Conservation (phyloP, 2,329 filamentous ascomycete genomes). For the Ophiognomonia clavigignenti-juglandacearum region DNA sequence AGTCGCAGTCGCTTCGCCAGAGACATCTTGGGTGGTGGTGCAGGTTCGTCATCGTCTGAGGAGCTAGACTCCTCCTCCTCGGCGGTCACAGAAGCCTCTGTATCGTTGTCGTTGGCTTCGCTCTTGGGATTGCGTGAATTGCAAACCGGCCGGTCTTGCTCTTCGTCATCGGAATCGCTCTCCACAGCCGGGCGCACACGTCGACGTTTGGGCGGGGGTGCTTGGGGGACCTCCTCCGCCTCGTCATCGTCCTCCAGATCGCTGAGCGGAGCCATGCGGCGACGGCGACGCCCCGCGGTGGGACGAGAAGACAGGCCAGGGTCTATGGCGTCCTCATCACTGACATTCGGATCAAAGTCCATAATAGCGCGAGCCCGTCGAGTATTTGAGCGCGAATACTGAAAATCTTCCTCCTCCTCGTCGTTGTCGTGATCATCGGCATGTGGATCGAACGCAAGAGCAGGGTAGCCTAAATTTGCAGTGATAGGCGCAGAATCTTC, state of each 20-base stretch:
- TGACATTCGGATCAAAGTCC: too few species aligned
- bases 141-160: neutral
- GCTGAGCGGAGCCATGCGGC: too few species aligned
- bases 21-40: conserved; percentile 8
- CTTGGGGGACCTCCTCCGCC: too few species aligned
- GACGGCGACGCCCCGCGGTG: too few species aligned
- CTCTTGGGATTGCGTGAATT: neutral
- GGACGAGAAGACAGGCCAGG: too few species aligned
- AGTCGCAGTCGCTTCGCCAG: conserved; percentile 9
- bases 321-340: too few species aligned
- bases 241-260: too few species aligned
- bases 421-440: neutral
- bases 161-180: conserved; percentile 10
- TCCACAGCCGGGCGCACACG: neutral
- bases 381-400: neutral
- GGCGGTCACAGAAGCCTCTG: neutral
- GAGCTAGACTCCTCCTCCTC: conserved; percentile 2
- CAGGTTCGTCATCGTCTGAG: conserved; percentile 5
- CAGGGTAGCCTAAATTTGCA: too few species aligned
- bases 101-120: neutral
- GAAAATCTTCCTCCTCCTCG: neutral
- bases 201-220: too few species aligned
- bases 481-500: too few species aligned
- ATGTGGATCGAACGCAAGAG: neutral
- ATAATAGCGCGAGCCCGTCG: too few species aligned